phyloP scores from a whole-genome alignment of 352 stramenopile species.

The Globisporangium nodosum region DNA sequence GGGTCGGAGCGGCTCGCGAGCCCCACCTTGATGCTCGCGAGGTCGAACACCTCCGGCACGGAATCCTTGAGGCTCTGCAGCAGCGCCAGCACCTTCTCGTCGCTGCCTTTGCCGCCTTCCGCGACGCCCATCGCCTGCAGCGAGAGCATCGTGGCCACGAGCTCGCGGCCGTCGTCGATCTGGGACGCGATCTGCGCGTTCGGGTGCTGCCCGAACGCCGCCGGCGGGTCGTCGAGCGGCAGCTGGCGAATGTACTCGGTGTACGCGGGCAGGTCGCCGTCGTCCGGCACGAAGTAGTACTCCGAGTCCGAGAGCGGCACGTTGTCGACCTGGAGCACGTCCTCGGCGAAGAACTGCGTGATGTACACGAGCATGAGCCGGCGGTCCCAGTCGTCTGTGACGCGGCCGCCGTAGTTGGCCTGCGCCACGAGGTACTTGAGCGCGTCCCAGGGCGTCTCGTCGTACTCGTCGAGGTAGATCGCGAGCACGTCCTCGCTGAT shows the following conservation, averaged over 20 bases:
- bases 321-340: constrained; percentile 81
- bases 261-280: constrained; percentile 87
- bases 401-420: constrained; percentile 94
- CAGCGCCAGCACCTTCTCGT: constrained; percentile 87
- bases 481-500: constrained; percentile 95
- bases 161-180: constrained; percentile 90
- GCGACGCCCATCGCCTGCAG: constrained; percentile 83
- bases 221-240: constrained; percentile 86
- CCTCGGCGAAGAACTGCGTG: constrained; percentile 92
- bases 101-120: constrained; percentile 80
- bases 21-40: constrained; percentile 64
- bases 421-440: constrained; percentile 96
- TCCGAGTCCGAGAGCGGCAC: constrained; percentile 84
- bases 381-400: constrained; percentile 96
- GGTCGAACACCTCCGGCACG: constrained; percentile 89
- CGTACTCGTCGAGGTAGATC: constrained; percentile 93
- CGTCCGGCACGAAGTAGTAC: constrained; percentile 92
- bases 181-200: constrained; percentile 95
- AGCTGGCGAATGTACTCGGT: constrained; percentile 89
- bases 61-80: constrained; percentile 80
- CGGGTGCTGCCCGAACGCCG: constrained; percentile 93
- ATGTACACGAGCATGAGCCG: constrained; percentile 96
- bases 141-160: constrained; percentile 88
- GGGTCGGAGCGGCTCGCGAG: constrained; percentile 76
- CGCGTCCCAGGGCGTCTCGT: constrained; percentile 90